Base-by-base conservation (phyloP, 371 early-diverging fungal genomes). In the Coemansia sp. region DNA sequence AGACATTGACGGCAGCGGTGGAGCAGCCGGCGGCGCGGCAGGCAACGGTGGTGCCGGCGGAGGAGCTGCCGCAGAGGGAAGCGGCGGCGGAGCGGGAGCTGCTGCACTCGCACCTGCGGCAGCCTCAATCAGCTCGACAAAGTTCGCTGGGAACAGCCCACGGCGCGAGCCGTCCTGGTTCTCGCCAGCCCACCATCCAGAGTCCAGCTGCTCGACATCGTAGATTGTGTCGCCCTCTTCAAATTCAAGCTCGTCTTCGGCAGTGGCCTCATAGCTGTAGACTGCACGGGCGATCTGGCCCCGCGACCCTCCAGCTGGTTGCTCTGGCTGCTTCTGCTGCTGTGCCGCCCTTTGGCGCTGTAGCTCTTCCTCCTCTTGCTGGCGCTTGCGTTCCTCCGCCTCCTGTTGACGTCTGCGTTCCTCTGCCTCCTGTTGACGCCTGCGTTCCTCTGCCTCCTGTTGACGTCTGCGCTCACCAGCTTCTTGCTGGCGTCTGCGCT, bases 181-280 rank as follows among this genome's bases (percentile, higher is more conserved):
- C 42, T 82, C 80, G 58, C 94, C 97, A 42, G 82, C 84, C 97
- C 96, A 95, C 97, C 97, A 97, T 84, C 85, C 94, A 55, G 92
- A 94, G 4, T 95, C 95, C n/a, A 90, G 85, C 75, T 89, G 86
- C 36, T 88, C 90, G 55, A 97, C 88, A 46, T 88, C 77, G 14
- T 81, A 82, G 59, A 97, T 89, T 4, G 78, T 64, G 58, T 95
- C 95, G 37, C 92, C 94, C 67, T 97, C 96, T 3, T 67, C 62
- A 60, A 97, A 80, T 2, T 83, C 64, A 80, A 97, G 90, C 81
- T 97, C 97, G 65, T 95, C 93, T 12, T 84, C 83, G 46, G 90
- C 93, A 44, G 84, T 81, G 6, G 91, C 87, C 37, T 87, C 86
- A 63, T 94, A 93, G 44, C 80, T 82, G 71, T 89, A 91, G 31